A percentile compares a stretch with the other conserved stretches of the same genome.
phyloP scores from a whole-genome alignment of 1,139 yeast species.

The Oligophagozyma castellii region DNA sequence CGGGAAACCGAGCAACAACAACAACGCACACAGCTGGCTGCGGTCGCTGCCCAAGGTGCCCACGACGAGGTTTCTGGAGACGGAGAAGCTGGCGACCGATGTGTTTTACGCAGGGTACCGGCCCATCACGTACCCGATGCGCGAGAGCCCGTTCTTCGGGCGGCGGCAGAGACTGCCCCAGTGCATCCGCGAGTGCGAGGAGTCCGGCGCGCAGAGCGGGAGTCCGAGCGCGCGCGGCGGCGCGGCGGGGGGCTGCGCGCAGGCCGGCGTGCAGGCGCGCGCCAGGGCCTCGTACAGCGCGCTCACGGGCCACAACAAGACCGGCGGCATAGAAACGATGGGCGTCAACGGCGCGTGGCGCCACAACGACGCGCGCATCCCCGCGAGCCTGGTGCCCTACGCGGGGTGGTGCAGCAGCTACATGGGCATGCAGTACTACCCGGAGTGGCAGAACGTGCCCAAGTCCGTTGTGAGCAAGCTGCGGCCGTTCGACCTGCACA shows the following conservation, averaged over 20 bases:
- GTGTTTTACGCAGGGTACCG: slow-evolving; percentile 23
- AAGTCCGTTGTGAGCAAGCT: slow-evolving; percentile 11
- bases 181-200: too few species aligned
- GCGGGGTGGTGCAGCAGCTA: slow-evolving; percentile 18
- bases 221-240: not conserved
- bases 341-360: slow-evolving; percentile 23
- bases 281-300: slow-evolving; percentile 3
- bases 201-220: slow-evolving; percentile 3
- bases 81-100: slow-evolving; percentile 16
- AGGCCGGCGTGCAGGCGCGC: not conserved
- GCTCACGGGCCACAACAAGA: slow-evolving; percentile 12
- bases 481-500: slow-evolving; percentile 16
- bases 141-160: slow-evolving; percentile 21
- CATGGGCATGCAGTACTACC: slow-evolving; percentile 22
- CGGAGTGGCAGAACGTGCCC: slow-evolving; percentile 22
- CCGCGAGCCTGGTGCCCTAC: slow-evolving; percentile 13
- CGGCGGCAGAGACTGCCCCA: slow-evolving; percentile 1
- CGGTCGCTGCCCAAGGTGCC: slow-evolving; percentile 19
- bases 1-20: not conserved
- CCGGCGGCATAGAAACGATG: slow-evolving; percentile 20
- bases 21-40: not conserved
- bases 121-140: slow-evolving; percentile 22
- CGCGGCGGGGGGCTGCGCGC: slow-evolving; percentile 2
- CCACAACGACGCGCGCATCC: slow-evolving; percentile 12
- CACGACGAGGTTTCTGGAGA: slow-evolving; percentile 19